A percentile compares a stretch with the other conserved stretches of the same genome.
Evolutionary conservation across 2,329 filamentous ascomycete species (phyloP).

Genomic region (Ophiostoma sp.): DNA sequence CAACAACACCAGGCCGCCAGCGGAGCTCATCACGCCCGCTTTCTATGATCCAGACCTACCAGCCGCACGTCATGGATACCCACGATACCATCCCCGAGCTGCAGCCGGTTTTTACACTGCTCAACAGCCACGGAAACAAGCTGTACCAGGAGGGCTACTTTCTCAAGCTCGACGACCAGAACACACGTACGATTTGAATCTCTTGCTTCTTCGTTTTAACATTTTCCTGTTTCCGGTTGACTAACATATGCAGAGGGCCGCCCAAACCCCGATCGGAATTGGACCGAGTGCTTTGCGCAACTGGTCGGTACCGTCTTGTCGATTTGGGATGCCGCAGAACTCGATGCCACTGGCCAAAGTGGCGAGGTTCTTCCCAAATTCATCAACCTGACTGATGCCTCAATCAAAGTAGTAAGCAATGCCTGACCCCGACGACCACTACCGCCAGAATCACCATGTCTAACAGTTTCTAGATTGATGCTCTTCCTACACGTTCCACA

Average conservation of each 20-base stretch:
- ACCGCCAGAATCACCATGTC: neutral
- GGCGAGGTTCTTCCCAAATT: slow-evolving; percentile 57
- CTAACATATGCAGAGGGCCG: slow-evolving; percentile 62
- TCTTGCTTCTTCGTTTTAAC: slow-evolving; percentile 28
- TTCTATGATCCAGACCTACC: slow-evolving; percentile 82
- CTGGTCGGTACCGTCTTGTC: slow-evolving; percentile 92
- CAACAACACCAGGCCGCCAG: slow-evolving; percentile 32
- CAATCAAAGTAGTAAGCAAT: slow-evolving; percentile 82
- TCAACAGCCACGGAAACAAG: slow-evolving; percentile 95
- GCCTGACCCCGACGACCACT: neutral
- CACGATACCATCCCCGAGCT: slow-evolving; percentile 87
- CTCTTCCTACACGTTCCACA: slow-evolving; percentile 72
- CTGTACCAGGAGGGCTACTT: slow-evolving; percentile 98
- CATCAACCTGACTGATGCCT: slow-evolving; percentile 94
- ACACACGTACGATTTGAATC: slow-evolving; percentile 62
- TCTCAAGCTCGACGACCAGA: slow-evolving; percentile 90
- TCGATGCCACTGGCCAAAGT: slow-evolving; percentile 80
- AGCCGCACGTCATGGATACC: slow-evolving; percentile 80
- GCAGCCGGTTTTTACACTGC: slow-evolving; percentile 85
- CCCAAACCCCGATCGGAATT: slow-evolving; percentile 77
- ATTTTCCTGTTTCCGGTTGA: slow-evolving; percentile 4
- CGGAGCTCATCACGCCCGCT: slow-evolving; percentile 62
- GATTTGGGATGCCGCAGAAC: slow-evolving; percentile 87
- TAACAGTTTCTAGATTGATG: slow-evolving; percentile 61
- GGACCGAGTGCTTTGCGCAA: slow-evolving; percentile 96